Evolutionary conservation across 352 stramenopile genomes (phyloP), one percentile per base, ranked within the genome.

Genomic region (Phytopythium cucurbitacearum): DNA sequence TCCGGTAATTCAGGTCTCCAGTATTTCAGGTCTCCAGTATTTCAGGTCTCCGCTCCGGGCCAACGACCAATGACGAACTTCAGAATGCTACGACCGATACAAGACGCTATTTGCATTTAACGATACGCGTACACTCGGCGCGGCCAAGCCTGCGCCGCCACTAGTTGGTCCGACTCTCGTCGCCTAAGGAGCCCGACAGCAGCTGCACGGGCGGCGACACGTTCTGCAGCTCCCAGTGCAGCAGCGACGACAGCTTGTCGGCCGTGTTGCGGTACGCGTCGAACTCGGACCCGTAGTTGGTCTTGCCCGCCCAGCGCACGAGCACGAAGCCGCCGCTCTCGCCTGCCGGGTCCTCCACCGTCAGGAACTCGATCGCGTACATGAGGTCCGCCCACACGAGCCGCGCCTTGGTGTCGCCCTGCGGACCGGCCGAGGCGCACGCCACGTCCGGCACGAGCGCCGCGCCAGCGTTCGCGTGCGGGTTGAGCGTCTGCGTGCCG

Each of bases 401-500:
- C 15, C 56, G 56, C 32, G 67, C 52, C 11, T 53, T 62, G n/a
- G 60, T 53, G 4, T 73, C 60, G 35, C 60, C 3, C 48, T 55
- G 36, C 56, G 60, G 50, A 28, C 21, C 21, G 21, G 21, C 21
- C 21, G 21, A 28, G 21, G 21, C 21, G 21, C 21, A 28, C 32
- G 47, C 47, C 40, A 56, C 12, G 49, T 82, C 56, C n/a, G 57
- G 56, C 21, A 70, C 44, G 40, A 76, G 21, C 16, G 66, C 71
- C 10, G 60, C 64, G 7, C 67, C 61, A 0, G 64, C 64, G 35
- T 58, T 76, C 15, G 62, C 63, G 11, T 53, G 48, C n/a, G 67
- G 67, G 28, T 72, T 72, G n/a, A 84, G 49, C 43, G 65, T 80
- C 40, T 84, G 73, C 43, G 73, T 80, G 21, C 70, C 70, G 48